These are phyloP conservation scores for Fragosphaeria purpurea DNA, from an alignment of 2,329 filamentous ascomycete species.

Conservation along the genomic window DNA sequence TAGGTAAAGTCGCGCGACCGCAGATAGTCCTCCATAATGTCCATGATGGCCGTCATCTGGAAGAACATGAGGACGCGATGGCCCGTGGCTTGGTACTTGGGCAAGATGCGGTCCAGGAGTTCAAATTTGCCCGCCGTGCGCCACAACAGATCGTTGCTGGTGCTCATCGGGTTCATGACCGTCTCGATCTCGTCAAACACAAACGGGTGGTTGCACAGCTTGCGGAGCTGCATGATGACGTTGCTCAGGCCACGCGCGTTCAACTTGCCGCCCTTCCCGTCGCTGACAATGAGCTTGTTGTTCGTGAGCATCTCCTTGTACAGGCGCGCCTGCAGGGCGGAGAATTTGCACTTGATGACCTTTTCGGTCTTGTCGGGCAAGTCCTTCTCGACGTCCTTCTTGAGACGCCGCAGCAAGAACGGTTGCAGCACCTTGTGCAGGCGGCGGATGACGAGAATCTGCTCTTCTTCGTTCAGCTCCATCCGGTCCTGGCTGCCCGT, in stretches of 20 bases:
- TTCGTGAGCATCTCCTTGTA: slow-evolving; percentile 97
- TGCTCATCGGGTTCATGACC: slow-evolving; percentile 84
- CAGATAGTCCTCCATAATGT: slow-evolving; percentile 99
- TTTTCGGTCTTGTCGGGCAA: slow-evolving; percentile 97
- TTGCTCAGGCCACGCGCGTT: slow-evolving; percentile 92
- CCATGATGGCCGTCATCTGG: slow-evolving; percentile 99
- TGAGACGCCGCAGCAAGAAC: slow-evolving; percentile 94
- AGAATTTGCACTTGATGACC: slow-evolving; percentile 99
- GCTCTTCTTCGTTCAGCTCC: slow-evolving; percentile 99
- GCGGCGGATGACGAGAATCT: slow-evolving; percentile 94
- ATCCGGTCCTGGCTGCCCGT: slow-evolving; percentile 97
- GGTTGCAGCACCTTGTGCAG: slow-evolving; percentile 95
- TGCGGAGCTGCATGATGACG: slow-evolving; percentile 99
- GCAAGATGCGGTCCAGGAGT: slow-evolving; percentile 79
- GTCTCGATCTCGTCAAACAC: slow-evolving; percentile 98
- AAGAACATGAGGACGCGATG: slow-evolving; percentile 99
- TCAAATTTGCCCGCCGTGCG: slow-evolving; percentile 96
- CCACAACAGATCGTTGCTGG: slow-evolving; percentile 91
- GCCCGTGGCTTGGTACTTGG: slow-evolving; percentile 83
- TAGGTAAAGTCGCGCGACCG: slow-evolving; percentile 76
- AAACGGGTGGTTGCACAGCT: slow-evolving; percentile 98
- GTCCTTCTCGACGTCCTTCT: slow-evolving; percentile 99
- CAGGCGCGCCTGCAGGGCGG: slow-evolving; percentile 80
- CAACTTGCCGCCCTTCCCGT: slow-evolving; percentile 91
- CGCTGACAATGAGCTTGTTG: slow-evolving; percentile 88